Evolutionary conservation across 1,284 basidiomycete species (phyloP).

Genomic region (Puccinia coronata): DNA sequence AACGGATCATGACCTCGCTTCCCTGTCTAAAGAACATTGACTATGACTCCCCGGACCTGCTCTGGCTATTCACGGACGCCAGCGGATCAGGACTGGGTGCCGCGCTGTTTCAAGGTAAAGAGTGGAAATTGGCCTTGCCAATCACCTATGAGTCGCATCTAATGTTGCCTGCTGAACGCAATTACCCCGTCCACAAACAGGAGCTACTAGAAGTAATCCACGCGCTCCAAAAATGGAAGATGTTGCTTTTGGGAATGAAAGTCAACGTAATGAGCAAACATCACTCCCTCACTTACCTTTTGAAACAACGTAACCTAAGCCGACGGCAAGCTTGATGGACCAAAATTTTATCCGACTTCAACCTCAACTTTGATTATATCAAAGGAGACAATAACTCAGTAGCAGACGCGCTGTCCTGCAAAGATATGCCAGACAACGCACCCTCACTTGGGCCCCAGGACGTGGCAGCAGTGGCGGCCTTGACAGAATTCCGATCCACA

Average conservation of each 20-base stretch:
- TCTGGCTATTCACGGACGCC: no score
- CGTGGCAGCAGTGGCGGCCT: background rate
- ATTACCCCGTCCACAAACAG: conserved; percentile 12
- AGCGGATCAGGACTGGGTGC: no score
- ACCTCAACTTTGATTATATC: conserved; percentile 22
- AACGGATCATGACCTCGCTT: no score
- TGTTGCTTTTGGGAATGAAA: conserved; percentile 55
- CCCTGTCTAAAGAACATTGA: no score
- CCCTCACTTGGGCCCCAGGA: background rate
- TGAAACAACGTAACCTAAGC: no score
- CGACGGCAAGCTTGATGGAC: background rate
- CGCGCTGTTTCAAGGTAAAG: no score
- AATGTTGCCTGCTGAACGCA: no score
- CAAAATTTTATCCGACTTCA: conserved; percentile 31
- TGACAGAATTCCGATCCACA: background rate
- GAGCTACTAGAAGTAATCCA: background rate
- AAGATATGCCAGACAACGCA: background rate
- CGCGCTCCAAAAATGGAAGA: conserved; percentile 52
- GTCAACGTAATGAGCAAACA: no score
- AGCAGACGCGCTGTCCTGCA: conserved; percentile 23
- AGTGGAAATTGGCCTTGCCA: no score
- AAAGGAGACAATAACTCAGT: conserved; percentile 22
- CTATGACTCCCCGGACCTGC: no score
- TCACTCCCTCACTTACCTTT: no score
- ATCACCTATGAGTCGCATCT: no score